Evolutionary conservation across 768 basidiomycete genomes (phyloP), one percentile per base, ranked within the genome.

Genomic region (Tulasnella calospora): DNA sequence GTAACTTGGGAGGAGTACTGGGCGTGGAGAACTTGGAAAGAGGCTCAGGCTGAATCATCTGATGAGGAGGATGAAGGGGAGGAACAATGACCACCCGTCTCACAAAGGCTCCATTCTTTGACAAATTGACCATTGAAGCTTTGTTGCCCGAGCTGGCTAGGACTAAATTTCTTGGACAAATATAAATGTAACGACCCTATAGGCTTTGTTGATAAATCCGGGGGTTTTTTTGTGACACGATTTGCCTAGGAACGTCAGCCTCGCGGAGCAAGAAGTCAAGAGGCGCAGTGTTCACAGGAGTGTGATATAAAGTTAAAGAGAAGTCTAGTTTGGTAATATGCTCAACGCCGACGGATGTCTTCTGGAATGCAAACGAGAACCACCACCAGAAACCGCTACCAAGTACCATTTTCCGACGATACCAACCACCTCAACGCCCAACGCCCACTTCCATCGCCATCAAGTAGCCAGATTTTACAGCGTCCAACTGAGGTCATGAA

Each of bases 1-100:
- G 91, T 92, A 23, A 86, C 85, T 17, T 96, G 93, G 91, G 90
- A 90, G 46, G 92, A 95, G 79, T 97, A 92, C 83, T 85, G 89
- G 79, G 86, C 86, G 46, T 96, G 95, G 94, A 89, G 94, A 83
- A 85, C 86, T 78, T 84, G 36, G 17, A 73, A 80, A 57, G 73
- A 74, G 17, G 61, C 61, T 27, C 61, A 67, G 61, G 61, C 61
- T 67, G 61, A 67, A 35, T 27, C 15, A 17, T 67, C 61, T 10
- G 61, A 67, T 12, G 30, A 57, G 55, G 55, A 67, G 30, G 61
- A 67, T 17, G 61, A 67, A 27, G 30, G 21, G 27, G 61, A 67
- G 33, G 61, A 67, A 67, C 61, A 33, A 67, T 67, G 30, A 67
- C 61, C 1, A 67, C 30, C 27, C 61, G 27, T 35, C 19, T 7